These are phyloP conservation scores for Fraxinus americana DNA, from an alignment of 257 asterid species.

Conservation along the genomic window DNA sequence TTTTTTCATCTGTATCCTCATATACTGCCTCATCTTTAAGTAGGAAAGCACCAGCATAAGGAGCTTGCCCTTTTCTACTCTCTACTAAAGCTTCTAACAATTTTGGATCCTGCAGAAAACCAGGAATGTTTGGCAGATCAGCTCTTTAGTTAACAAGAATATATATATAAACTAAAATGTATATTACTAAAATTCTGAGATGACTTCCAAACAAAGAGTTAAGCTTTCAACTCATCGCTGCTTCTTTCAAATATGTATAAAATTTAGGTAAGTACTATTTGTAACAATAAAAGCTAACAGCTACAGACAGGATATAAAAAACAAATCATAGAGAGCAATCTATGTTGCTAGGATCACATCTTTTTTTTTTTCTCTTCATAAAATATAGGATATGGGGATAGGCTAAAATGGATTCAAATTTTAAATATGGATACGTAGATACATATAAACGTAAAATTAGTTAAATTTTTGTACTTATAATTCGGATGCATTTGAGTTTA, in stretches of 20 bases:
- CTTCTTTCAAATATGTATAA: not conserved
- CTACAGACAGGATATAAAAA: slow-evolving; percentile 9
- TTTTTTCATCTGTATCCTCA: slow-evolving; percentile 76
- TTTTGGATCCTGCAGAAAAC: slow-evolving; percentile 79
- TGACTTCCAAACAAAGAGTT: slow-evolving; percentile 1
- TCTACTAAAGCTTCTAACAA: slow-evolving; percentile 89
- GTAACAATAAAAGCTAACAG: slow-evolving; percentile 4
- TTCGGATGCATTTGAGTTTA: no score
- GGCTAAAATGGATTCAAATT: not conserved
- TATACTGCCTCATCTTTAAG: slow-evolving; percentile 78
- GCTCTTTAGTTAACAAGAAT: slow-evolving; percentile 11
- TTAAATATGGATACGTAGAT: no score
- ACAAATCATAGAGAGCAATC: slow-evolving; percentile 21
- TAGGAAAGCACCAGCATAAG: slow-evolving; percentile 98
- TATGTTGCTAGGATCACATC: not conserved
- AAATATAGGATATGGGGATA: not conserved
- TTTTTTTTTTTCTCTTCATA: no score
- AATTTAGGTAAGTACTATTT: not conserved
- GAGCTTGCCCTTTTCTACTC: slow-evolving; percentile 92
- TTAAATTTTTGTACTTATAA: not conserved
- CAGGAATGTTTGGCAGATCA: slow-evolving; percentile 1
- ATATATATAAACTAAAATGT: not conserved
- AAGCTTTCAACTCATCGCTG: not conserved
- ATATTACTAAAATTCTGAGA: not conserved
- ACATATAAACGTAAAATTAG: not conserved